phyloP scores from a whole-genome alignment of 2,329 filamentous ascomycete species.

The Diaporthe helianthi region DNA sequence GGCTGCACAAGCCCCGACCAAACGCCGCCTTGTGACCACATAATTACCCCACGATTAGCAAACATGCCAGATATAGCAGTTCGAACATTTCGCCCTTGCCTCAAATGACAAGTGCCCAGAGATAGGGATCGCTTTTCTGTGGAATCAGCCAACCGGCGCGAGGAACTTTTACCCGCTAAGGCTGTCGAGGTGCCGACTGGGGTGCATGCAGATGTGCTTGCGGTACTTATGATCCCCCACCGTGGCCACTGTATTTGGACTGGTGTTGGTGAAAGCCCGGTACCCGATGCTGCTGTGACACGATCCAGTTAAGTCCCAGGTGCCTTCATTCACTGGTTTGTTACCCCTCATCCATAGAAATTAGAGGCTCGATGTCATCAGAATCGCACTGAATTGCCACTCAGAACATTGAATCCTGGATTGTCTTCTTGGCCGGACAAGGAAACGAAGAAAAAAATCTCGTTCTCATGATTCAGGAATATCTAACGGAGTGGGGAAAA shows the following conservation, averaged over 20 bases:
- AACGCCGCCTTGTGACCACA: slow-evolving; percentile 14
- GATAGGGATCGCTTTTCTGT: background rate
- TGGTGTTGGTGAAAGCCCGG: background rate
- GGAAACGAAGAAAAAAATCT: too few species aligned
- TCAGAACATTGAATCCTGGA: too few species aligned
- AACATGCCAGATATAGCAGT: background rate
- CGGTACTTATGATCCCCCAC: slow-evolving; percentile 2
- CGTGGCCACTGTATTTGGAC: background rate
- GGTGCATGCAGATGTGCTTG: background rate
- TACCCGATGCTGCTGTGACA: background rate
- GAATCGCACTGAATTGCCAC: background rate
- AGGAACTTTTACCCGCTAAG: slow-evolving; percentile 10
- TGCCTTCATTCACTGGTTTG: background rate
- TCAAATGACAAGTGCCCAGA: background rate
- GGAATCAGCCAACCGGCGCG: background rate
- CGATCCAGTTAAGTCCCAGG: background rate
- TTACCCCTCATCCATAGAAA: background rate
- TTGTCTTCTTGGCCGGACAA: background rate
- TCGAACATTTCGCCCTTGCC: background rate
- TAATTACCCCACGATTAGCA: background rate
- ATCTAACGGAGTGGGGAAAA: too few species aligned
- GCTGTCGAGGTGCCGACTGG: background rate
- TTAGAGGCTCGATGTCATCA: background rate
- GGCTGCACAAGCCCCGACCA: background rate
- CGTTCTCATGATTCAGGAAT: too few species aligned